Percentiles rank a stretch among this genome's conserved stretches.
Conservation (phyloP, 2,329 filamentous ascomycete species). For the Penicillium sp. region DNA sequence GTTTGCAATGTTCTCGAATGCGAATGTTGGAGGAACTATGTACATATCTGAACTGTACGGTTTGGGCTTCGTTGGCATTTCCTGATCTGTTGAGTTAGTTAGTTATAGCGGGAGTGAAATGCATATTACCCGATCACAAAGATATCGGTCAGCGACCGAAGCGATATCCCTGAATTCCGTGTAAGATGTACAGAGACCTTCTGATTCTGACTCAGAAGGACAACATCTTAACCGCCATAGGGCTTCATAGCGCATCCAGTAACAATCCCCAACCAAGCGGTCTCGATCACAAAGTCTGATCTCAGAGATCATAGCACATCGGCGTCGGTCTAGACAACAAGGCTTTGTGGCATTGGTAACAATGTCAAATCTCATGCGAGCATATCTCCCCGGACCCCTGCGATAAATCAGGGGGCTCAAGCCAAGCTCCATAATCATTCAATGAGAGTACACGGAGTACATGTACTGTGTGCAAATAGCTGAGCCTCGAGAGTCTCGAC, state of each 20-base stretch:
- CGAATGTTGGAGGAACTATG: background rate
- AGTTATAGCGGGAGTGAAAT: background rate
- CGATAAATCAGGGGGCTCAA: background rate
- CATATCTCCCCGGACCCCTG: background rate
- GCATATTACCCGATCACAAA: constrained; percentile 9
- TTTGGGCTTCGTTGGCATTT: background rate
- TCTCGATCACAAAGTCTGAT: constrained; percentile 7
- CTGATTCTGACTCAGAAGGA: constrained; percentile 1
- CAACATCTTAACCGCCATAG: background rate
- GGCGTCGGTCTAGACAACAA: constrained; percentile 5
- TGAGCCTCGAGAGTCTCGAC: background rate
- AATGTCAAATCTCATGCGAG: background rate
- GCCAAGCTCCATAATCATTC: too few species aligned
- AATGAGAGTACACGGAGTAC: too few species aligned
- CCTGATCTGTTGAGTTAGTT: background rate
- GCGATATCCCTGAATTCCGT: background rate
- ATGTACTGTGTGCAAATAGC: background rate
- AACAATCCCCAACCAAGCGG: background rate
- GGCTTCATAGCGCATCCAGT: background rate
- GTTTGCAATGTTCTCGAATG: constrained; percentile 13
- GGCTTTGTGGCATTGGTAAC: constrained; percentile 5
- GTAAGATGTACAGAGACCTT: background rate
- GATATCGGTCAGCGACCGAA: constrained; percentile 7
- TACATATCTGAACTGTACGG: background rate
- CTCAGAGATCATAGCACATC: background rate